These are phyloP conservation scores for Aspergillus aculeatus DNA, from an alignment of 2,329 filamentous ascomycete genomes.

Conservation along the genomic window DNA sequence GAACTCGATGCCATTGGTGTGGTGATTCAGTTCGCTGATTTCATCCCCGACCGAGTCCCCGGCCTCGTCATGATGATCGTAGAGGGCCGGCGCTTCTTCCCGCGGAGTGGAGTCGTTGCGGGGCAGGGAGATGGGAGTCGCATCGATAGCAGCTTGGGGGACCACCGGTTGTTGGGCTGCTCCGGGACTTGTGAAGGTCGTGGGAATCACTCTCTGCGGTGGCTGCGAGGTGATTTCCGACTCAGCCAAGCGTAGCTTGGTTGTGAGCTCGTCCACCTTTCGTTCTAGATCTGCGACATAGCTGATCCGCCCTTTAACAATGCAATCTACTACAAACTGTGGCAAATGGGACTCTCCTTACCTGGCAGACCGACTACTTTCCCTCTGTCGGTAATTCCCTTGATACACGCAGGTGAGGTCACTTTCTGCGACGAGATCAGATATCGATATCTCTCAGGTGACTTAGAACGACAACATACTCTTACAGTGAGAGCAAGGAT, in stretches of 20 bases:
- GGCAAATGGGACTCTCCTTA: slow-evolving; percentile 8
- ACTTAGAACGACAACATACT: slow-evolving; percentile 29
- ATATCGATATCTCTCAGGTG: neutral
- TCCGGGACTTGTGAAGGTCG: neutral
- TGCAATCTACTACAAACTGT: neutral
- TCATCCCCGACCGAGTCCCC: slow-evolving; percentile 36
- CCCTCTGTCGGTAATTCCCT: slow-evolving; percentile 33
- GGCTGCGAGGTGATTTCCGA: slow-evolving; percentile 15
- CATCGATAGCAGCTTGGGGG: slow-evolving; percentile 14
- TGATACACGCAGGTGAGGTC: slow-evolving; percentile 36
- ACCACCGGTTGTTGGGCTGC: slow-evolving; percentile 1
- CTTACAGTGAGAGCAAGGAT: slow-evolving; percentile 47
- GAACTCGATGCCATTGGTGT: slow-evolving; percentile 50
- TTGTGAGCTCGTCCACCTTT: slow-evolving; percentile 32
- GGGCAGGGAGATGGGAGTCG: slow-evolving; percentile 27
- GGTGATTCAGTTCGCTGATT: slow-evolving; percentile 46
- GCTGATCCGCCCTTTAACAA: slow-evolving; percentile 13
- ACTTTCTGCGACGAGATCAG: slow-evolving; percentile 28
- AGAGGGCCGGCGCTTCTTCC: slow-evolving; percentile 15
- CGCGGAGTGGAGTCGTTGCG: slow-evolving; percentile 20
- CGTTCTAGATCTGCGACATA: slow-evolving; percentile 40
- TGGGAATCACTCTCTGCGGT: neutral
- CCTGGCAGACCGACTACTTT: slow-evolving; percentile 31
- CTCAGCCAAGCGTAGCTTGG: slow-evolving; percentile 26
- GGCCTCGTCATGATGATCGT: slow-evolving; percentile 23